Evolutionary conservation across 345 rosid species (phyloP).

Genomic region (Eucalyptus rudis): DNA sequence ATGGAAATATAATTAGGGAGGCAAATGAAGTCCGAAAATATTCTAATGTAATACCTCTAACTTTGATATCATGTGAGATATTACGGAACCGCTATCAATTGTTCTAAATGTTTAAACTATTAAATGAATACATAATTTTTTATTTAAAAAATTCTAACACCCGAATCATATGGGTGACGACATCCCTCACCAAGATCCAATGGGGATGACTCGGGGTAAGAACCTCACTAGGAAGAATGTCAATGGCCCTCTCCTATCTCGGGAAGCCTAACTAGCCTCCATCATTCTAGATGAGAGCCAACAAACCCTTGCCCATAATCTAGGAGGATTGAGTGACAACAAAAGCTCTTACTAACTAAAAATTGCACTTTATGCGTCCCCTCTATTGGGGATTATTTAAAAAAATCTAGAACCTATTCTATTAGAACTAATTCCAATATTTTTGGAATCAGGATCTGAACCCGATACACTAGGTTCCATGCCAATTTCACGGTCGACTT

Average conservation of each 20-base stretch:
- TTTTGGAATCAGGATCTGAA: neutral
- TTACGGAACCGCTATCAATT: too few relatives aligned
- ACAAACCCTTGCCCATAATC: neutral
- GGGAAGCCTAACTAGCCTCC: neutral
- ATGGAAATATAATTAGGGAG: too few relatives aligned
- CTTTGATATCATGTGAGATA: too few relatives aligned
- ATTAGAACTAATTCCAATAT: neutral
- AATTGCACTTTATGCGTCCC: neutral
- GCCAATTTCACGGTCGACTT: neutral
- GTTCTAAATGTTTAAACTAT: too few relatives aligned
- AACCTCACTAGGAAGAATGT: neutral
- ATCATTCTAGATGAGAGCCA: neutral
- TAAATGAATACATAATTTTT: too few relatives aligned
- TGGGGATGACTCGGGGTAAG: neutral
- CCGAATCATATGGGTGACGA: neutral
- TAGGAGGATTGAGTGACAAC: neutral
- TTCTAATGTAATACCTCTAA: rapidly evolving
- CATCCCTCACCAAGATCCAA: neutral
- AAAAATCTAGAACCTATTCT: neutral
- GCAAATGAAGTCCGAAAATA: too few relatives aligned
- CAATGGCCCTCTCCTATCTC: neutral
- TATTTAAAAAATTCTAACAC: too few relatives aligned
- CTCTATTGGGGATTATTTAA: neutral
- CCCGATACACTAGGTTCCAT: neutral
- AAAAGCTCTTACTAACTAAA: neutral